Evolutionary conservation across 2,329 filamentous ascomycete genomes (phyloP).

Genomic region (Trichoderma gracile): DNA sequence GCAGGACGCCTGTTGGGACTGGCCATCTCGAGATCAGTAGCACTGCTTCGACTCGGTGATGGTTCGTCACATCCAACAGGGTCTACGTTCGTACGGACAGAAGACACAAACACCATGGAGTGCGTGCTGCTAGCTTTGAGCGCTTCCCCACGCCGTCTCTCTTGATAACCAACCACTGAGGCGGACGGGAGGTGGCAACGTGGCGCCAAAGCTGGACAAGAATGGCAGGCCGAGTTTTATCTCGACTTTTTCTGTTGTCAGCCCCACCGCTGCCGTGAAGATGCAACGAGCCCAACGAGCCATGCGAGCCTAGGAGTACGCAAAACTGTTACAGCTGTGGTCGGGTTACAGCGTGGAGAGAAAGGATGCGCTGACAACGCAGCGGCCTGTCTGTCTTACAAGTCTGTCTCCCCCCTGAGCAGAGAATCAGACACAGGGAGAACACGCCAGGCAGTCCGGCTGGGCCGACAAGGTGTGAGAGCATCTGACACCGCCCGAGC

Average conservation of each 20-base stretch:
- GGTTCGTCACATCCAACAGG: not conserved
- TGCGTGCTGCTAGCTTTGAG: not conserved
- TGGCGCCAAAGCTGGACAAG: constrained; percentile 32
- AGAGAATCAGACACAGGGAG: not conserved
- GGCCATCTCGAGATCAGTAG: constrained; percentile 6
- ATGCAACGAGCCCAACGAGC: not conserved
- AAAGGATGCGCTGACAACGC: constrained; percentile 15
- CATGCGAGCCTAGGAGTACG: not conserved
- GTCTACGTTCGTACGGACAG: not conserved
- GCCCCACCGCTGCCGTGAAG: constrained; percentile 9
- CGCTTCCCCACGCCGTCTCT: constrained; percentile 3
- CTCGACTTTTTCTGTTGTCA: not conserved
- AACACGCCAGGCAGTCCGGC: constrained; percentile 10
- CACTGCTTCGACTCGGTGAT: not conserved
- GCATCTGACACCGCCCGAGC: constrained; percentile 24
- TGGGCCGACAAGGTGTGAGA: constrained; percentile 21
- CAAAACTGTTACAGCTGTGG: not conserved
- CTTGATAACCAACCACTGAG: constrained; percentile 30
- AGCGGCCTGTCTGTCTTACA: not conserved
- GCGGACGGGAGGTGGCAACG: constrained; percentile 35
- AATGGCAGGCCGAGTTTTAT: constrained; percentile 32
- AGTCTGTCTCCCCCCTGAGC: not conserved
- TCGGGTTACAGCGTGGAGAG: not conserved
- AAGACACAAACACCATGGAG: not conserved
- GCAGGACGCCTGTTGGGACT: not conserved